phyloP scores from a whole-genome alignment of 495 filamentous ascomycete genomes.

The Aspergillus haitiensis region DNA sequence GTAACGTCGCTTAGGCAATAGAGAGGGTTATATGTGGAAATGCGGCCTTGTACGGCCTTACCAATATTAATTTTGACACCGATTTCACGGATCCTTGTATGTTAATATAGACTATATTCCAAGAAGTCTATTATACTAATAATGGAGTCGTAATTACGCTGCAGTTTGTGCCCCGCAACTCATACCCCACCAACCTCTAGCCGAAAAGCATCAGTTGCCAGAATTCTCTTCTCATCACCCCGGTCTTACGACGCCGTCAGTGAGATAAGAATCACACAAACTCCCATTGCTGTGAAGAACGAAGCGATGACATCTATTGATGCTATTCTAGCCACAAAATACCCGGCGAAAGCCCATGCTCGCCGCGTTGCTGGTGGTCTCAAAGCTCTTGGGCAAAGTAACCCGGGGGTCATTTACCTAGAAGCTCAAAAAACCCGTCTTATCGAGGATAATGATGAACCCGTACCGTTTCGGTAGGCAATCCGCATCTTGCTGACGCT shows the following conservation, averaged over 20 bases:
- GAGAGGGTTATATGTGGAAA: no score
- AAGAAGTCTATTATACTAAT: background rate
- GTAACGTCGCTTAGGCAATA: no score
- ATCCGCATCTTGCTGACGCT: background rate
- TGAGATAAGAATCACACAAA: no score
- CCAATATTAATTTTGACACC: background rate
- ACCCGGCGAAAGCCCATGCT: conserved; percentile 92
- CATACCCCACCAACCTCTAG: conserved; percentile 8
- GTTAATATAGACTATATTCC: no score
- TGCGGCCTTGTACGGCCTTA: background rate
- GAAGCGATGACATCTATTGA: conserved; percentile 41
- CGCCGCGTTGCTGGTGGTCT: conserved; percentile 78
- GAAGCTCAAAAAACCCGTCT: conserved; percentile 78
- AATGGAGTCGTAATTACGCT: background rate
- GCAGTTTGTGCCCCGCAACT: conserved; percentile 13
- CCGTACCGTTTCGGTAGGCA: conserved; percentile 70
- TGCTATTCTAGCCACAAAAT: conserved; percentile 66
- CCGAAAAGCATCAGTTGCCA: conserved; percentile 2
- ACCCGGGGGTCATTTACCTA: conserved; percentile 65
- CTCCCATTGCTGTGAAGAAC: background rate
- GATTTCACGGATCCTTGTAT: background rate
- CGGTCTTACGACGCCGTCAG: background rate
- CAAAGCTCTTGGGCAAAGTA: conserved; percentile 32
- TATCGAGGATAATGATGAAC: conserved; percentile 80
- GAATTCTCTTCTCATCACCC: background rate